phyloP scores from a whole-genome alignment of 1,139 yeast species.

The Suhomyces choctaworum region DNA sequence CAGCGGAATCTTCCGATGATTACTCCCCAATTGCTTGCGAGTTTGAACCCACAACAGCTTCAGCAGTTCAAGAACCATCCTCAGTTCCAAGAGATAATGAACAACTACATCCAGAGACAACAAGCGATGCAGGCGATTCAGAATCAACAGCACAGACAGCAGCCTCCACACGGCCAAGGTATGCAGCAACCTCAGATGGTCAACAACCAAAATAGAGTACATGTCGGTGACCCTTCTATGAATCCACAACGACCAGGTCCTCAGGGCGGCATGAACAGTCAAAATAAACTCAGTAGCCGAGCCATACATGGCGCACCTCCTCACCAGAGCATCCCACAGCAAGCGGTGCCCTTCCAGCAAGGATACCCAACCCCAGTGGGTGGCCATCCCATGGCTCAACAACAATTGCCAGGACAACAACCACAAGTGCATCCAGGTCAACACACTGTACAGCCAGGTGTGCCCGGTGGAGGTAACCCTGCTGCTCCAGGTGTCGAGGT shows the following conservation, averaged over 20 bases:
- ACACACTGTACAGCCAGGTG: background rate
- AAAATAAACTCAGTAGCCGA: slow-evolving; percentile 2
- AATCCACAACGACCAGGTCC: slow-evolving; percentile 1
- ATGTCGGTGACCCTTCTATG: slow-evolving; percentile 5
- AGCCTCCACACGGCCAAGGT: slow-evolving; percentile 19
- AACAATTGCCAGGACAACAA: slow-evolving; percentile 18
- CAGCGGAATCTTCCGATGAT: slow-evolving; percentile 26
- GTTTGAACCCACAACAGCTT: slow-evolving; percentile 46
- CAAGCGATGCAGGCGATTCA: slow-evolving; percentile 38
- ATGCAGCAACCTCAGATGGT: slow-evolving; percentile 6
- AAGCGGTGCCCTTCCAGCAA: slow-evolving; percentile 3
- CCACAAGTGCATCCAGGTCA: background rate
- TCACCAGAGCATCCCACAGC: slow-evolving; percentile 6
- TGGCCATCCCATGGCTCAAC: slow-evolving; percentile 8
- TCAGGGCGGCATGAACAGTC: slow-evolving; percentile 3
- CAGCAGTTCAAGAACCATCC: slow-evolving; percentile 52
- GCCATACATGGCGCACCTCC: background rate
- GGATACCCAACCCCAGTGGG: slow-evolving; percentile 5
- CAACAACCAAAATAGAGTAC: slow-evolving; percentile 5
- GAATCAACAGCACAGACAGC: slow-evolving; percentile 25
- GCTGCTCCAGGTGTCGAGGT: slow-evolving; percentile 1
- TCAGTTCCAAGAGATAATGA: slow-evolving; percentile 43
- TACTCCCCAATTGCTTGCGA: slow-evolving; percentile 44
- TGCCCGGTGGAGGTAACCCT: background rate
- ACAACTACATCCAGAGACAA: slow-evolving; percentile 40